Evolutionary conservation across 2,329 filamentous ascomycete species (phyloP), one percentile per base, ranked within the genome.

Genomic region (Monosporascus cannonballus): DNA sequence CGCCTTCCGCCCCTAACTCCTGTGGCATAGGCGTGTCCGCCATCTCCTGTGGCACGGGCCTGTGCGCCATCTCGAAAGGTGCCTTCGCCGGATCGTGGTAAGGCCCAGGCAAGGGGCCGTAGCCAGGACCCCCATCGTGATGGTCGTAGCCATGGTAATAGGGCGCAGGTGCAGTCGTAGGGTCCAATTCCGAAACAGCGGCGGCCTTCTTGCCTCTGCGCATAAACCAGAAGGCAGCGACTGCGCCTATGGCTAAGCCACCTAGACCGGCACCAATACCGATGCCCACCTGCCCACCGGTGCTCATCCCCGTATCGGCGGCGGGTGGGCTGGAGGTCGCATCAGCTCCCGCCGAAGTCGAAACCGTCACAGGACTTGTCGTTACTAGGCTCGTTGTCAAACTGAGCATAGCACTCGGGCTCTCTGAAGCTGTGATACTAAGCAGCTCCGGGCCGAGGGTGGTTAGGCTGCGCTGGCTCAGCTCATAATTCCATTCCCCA

Each of bases 271-370:
- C 53, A n/a, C 50, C 51, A 6, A 59, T 47, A 3, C 49, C 54
- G 27, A 59, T 52, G 15, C 56, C 54, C 39, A 52, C 53, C 22
- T 53, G 49, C 15, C 49, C 52, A 18, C 51, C 53, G 2, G 27
- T 42, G 17, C 53, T 42, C 6, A 56, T 25, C 5, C 48, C 27
- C 11, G 50, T 41, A 20, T 36, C 20, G 38, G 38, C 30, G 18
- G 50, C 11, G 2, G 46, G 44, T 25, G 37, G 4, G 37, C 17
- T 44, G 4, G 47, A 39, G 6, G 25, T 15, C 18, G 47, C 11
- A 42, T 30, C 38, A 14, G 27, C 17, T 17, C 46, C 49, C n/a
- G 50, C 11, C 18, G 34, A 22, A 6, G 48, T 41, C 17, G 37
- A 22, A 3, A 39, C 3, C 8, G 42, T 8, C 6, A 3, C 8